Percentiles rank a stretch among this genome's conserved stretches.
Conservation (phyloP, 257 asterid species). For the Perilla frutescens region DNA sequence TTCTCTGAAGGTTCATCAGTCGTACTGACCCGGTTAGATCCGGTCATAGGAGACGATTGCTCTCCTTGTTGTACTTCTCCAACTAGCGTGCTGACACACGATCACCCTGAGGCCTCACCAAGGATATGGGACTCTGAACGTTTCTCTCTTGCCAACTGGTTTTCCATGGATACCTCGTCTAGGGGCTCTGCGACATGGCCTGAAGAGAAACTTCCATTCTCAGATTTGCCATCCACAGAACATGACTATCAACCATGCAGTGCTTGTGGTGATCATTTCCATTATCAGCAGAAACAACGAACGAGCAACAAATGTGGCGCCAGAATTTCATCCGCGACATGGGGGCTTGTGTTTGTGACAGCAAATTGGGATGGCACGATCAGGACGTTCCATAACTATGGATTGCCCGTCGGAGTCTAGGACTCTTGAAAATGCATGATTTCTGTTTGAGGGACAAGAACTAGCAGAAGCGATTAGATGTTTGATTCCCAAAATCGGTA, state of each 20-base stretch:
- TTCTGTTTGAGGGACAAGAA: background rate
- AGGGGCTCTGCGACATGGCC: conserved; percentile 79
- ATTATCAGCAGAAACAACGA: conserved; percentile 32
- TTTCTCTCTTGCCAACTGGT: conserved; percentile 73
- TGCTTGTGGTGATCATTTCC: conserved; percentile 26
- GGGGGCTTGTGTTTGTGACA: conserved; percentile 80
- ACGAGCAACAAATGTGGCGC: conserved; percentile 15
- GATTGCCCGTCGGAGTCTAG: conserved; percentile 61
- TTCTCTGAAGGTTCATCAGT: conserved; percentile 54
- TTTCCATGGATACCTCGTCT: conserved; percentile 58
- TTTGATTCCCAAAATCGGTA: background rate
- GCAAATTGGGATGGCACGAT: conserved; percentile 73
- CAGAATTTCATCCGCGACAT: conserved; percentile 40
- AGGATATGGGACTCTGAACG: conserved; percentile 52
- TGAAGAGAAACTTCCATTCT: conserved; percentile 75
- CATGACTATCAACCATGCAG: conserved; percentile 9
- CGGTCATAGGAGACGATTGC: background rate
- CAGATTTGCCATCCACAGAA: conserved; percentile 35
- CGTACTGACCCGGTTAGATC: conserved; percentile 68
- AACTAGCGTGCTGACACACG: conserved; percentile 18
- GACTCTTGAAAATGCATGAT: background rate
- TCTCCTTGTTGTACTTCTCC: conserved; percentile 14
- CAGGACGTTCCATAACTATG: conserved; percentile 80
- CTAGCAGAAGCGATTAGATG: background rate
- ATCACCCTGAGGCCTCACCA: conserved; percentile 33